Evolutionary conservation across 345 rosid genomes (phyloP).

Genomic region (Brassica nigra): DNA sequence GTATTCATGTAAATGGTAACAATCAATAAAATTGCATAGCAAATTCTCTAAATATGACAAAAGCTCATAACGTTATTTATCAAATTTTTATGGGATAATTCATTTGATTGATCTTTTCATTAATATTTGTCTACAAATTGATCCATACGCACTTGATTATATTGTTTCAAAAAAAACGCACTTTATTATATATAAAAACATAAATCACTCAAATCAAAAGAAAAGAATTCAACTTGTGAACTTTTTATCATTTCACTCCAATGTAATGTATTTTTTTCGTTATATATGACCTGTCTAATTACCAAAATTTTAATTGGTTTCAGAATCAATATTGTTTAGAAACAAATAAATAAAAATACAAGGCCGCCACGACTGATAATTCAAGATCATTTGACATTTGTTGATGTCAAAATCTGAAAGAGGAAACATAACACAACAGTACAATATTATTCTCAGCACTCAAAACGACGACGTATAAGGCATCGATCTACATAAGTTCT

Average conservation of each 20-base stretch:
- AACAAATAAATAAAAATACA: neutral
- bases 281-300: neutral
- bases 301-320: neutral
- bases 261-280: neutral
- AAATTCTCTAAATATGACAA: neutral
- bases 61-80: neutral
- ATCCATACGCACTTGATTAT: neutral
- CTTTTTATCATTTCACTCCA: constrained; percentile 1
- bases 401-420: neutral
- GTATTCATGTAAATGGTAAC: constrained; percentile 11
- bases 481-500: neutral
- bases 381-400: neutral
- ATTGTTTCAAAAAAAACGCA: too few species aligned
- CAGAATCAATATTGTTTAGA: neutral
- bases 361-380: neutral
- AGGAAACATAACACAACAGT: neutral
- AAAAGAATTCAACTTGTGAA: constrained; percentile 7
- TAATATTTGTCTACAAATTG: neutral
- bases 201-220: neutral
- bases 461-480: neutral
- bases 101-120: neutral
- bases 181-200: too few species aligned
- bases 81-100: neutral
- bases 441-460: neutral
- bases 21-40: neutral